phyloP scores from a whole-genome alignment of 192 early-diverging fungal species.

The Dissophora ornata region DNA sequence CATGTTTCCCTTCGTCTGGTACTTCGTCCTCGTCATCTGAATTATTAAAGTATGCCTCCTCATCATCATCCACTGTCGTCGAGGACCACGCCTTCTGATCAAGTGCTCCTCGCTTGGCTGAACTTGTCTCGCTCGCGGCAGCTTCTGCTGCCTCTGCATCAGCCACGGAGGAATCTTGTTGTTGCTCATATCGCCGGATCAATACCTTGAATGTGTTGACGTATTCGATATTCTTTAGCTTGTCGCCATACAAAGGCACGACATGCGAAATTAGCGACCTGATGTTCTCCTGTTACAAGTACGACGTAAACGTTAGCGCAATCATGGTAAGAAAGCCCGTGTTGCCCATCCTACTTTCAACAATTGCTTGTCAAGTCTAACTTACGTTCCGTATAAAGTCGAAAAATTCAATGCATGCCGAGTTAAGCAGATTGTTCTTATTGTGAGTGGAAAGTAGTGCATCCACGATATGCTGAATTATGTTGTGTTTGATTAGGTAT shows the following conservation, averaged over 20 bases:
- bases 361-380: too few species aligned
- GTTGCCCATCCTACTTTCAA: too few species aligned
- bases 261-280: conserved; percentile 80
- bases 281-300: conserved; percentile 62
- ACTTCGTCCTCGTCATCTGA: conserved; percentile 69
- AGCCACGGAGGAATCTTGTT: conserved; percentile 61
- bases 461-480: conserved; percentile 75
- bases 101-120: conserved; percentile 16
- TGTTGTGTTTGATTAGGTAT: conserved; percentile 78
- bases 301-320: too few species aligned
- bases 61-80: conserved; percentile 72
- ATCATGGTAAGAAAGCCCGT: too few species aligned
- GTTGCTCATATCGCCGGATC: conserved; percentile 70
- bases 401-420: conserved; percentile 91
- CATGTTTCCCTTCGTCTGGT: conserved; percentile 41
- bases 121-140: conserved; percentile 44
- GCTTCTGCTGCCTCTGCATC: conserved; percentile 41
- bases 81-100: conserved; percentile 59
- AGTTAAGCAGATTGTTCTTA: conserved; percentile 86
- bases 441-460: conserved; percentile 71
- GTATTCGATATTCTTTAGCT: conserved; percentile 73
- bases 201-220: conserved; percentile 70
- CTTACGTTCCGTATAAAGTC: conserved; percentile 79
- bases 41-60: conserved; percentile 87
- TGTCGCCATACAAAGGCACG: conserved; percentile 65